A percentile compares a stretch with the other conserved stretches of the same genome.
Evolutionary conservation across 192 early-diverging fungal species (phyloP).

Genomic region (Coemansia sp.): DNA sequence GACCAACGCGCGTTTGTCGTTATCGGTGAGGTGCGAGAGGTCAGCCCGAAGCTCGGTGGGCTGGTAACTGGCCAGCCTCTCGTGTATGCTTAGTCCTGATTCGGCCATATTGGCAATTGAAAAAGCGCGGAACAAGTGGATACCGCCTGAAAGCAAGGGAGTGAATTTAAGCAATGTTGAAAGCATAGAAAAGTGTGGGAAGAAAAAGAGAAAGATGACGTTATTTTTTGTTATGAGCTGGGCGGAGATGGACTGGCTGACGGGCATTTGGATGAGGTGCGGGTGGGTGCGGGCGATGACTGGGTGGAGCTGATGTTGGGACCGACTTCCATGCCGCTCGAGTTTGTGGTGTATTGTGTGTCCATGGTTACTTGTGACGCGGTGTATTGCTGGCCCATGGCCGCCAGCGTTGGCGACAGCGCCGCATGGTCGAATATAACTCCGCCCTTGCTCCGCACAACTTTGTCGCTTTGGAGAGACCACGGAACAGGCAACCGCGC

Average conservation of each 20-base stretch:
- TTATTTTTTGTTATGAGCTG: neutral
- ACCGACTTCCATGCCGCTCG: constrained; percentile 21
- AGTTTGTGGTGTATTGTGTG: no score
- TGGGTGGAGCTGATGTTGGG: constrained; percentile 41
- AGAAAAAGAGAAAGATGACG: neutral
- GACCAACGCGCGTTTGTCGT: constrained; percentile 63
- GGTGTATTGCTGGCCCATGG: constrained; percentile 3
- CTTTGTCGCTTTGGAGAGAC: neutral
- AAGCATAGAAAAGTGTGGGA: neutral
- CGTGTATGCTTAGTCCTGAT: constrained; percentile 3
- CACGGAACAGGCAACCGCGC: constrained; percentile 15
- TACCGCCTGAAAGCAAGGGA: neutral
- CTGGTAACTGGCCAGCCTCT: constrained; percentile 56
- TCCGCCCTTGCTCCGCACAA: constrained; percentile 10
- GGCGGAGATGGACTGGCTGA: constrained; percentile 23
- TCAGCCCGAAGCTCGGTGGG: constrained; percentile 58
- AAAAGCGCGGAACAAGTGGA: constrained; percentile 13
- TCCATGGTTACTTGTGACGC: neutral
- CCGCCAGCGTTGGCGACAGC: constrained; percentile 14
- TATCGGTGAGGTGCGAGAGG: constrained; percentile 57
- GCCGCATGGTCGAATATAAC: constrained; percentile 12
- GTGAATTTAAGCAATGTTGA: neutral
- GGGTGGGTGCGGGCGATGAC: constrained; percentile 25
- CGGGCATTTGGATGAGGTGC: constrained; percentile 3
- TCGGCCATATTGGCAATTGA: constrained; percentile 4